A percentile compares a stretch with the other conserved stretches of the same genome.
Evolutionary conservation across 2,329 filamentous ascomycete genomes (phyloP).

Genomic region (Teratosphaeriaceae sp.): DNA sequence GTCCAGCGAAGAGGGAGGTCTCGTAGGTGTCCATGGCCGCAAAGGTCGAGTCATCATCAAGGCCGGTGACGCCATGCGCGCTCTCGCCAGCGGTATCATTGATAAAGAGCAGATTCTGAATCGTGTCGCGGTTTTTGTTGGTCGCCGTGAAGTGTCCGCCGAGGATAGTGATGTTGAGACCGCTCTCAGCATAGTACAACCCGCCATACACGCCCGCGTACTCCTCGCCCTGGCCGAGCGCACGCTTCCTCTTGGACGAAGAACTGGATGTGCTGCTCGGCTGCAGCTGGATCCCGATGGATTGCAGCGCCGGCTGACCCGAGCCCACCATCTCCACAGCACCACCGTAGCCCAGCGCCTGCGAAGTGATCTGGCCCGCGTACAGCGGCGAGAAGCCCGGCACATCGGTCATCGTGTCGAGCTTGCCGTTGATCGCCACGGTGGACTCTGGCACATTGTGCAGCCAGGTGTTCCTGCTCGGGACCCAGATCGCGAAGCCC

Average conservation of each 20-base stretch:
- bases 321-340: slow-evolving; percentile 57
- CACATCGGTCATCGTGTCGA: slow-evolving; percentile 65
- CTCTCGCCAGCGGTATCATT: slow-evolving; percentile 58
- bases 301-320: slow-evolving; percentile 34
- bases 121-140: slow-evolving; percentile 58
- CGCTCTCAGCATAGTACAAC: slow-evolving; percentile 63
- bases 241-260: slow-evolving; percentile 33
- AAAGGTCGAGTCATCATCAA: slow-evolving; percentile 70
- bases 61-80: slow-evolving; percentile 53
- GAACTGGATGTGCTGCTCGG: slow-evolving; percentile 25
- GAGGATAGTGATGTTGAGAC: slow-evolving; percentile 75
- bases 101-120: slow-evolving; percentile 77
- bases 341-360: slow-evolving; percentile 65
- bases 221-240: slow-evolving; percentile 36
- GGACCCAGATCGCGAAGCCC: slow-evolving; percentile 89
- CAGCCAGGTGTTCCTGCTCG: slow-evolving; percentile 78
- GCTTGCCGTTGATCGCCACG: slow-evolving; percentile 62
- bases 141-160: slow-evolving; percentile 78
- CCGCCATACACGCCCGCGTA: slow-evolving; percentile 68
- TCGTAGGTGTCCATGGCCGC: slow-evolving; percentile 60
- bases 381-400: slow-evolving; percentile 61
- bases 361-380: slow-evolving; percentile 75
- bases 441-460: slow-evolving; percentile 62
- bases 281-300: slow-evolving; percentile 51
- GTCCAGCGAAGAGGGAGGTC: slow-evolving; percentile 73